Evolutionary conservation across 176 grass and related monocot species (phyloP), one percentile per base, ranked within the genome.

Genomic region (Elymus sibiricus): DNA sequence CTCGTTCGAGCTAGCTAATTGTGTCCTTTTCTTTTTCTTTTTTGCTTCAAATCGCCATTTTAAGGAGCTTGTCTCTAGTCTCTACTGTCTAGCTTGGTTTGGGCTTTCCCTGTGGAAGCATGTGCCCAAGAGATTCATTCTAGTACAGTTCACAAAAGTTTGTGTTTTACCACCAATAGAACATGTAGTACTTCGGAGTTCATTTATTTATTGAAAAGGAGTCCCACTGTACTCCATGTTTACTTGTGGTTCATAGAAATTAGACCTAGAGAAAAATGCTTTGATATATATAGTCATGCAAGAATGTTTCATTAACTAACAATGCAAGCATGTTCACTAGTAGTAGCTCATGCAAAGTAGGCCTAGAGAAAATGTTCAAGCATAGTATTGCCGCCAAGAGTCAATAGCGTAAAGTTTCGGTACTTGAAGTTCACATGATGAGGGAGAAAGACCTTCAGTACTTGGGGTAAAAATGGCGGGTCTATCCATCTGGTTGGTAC

Each of bases 61-160:
- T 61, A 44, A 9, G 51, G 51, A 19, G 11, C 22, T 29, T 83
- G 27, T 28, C 66, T 26, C 51, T 25, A 31, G 56, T 21, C 7
- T 62, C 39, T 31, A 4, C 69, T 63, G 40, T 67, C 44, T 78
- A 86, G 43, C 56, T 75, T 66, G 67, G 6, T 62, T 68, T 28
- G 19, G 19, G 28, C 22, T 42, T 65, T 17, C 17, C 3, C 37
- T 90, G 83, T 78, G 74, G 74, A 56, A 70, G 82, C 58, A 37
- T 91, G 21, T 46, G 74, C 84, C 22, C 26, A 53, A 60, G 7
- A 80, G 75, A 58, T 78, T 38, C 17, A 59, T 14, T 38, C 9
- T 29, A 60, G 47, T 40, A 29, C 29, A 44, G 28, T 34, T 82
- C 64, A 61, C 47, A 26, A 79, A 90, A n/a, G 14, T 47, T 74